A percentile compares a stretch with the other conserved stretches of the same genome.
These are phyloP conservation scores for Phytopythium kandeliae DNA, from an alignment of 352 stramenopile genomes.

Conservation along the genomic window DNA sequence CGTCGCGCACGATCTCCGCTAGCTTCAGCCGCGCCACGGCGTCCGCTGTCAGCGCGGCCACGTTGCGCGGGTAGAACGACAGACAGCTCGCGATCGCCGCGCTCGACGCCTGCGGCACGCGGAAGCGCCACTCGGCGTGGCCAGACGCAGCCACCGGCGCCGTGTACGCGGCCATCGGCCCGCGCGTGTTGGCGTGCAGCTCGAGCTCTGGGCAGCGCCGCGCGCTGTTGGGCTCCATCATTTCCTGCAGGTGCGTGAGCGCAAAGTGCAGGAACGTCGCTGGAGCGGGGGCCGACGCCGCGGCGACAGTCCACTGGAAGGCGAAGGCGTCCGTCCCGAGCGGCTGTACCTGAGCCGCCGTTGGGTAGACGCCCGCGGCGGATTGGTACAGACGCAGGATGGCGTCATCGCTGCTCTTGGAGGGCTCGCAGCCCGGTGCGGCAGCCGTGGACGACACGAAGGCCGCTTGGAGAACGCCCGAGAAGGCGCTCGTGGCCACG, in stretches of 20 bases:
- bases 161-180: constrained; percentile 56
- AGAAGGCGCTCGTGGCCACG: constrained; percentile 43
- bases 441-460: constrained; percentile 45
- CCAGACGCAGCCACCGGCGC: constrained; percentile 11
- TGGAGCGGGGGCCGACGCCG: not conserved
- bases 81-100: constrained; percentile 36
- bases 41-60: constrained; percentile 19
- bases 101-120: constrained; percentile 29
- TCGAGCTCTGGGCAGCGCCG: constrained; percentile 40
- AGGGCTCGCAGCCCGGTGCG: not conserved
- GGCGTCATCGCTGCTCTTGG: constrained; percentile 18
- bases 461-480: constrained; percentile 57
- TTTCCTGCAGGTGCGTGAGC: constrained; percentile 45
- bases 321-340: constrained; percentile 36
- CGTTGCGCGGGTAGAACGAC: constrained; percentile 40
- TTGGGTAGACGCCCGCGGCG: constrained; percentile 49
- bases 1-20: constrained; percentile 37
- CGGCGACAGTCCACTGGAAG: constrained; percentile 50
- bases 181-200: constrained; percentile 71
- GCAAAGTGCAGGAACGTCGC: constrained; percentile 71
- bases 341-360: constrained; percentile 12
- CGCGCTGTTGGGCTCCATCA: constrained; percentile 39
- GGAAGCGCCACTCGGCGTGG: constrained; percentile 42
- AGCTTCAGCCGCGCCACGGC: constrained; percentile 29
- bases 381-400: constrained; percentile 54